Evolutionary conservation across 2,329 filamentous ascomycete genomes (phyloP).

Genomic region (Apiospora hydei): DNA sequence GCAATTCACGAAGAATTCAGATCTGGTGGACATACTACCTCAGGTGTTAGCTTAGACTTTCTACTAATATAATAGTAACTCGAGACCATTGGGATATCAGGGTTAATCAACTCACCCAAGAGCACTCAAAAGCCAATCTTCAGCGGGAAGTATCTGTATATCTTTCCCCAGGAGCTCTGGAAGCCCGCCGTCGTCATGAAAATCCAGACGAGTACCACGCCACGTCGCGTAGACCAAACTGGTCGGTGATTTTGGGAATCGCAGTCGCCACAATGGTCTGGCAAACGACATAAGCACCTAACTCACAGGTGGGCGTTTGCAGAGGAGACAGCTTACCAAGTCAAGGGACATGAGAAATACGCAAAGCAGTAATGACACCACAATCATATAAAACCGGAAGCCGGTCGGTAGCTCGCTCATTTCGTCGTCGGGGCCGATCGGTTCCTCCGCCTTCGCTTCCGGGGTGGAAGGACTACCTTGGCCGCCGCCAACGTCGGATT

Average conservation of each 20-base stretch:
- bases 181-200: constrained; percentile 43
- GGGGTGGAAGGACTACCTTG: background rate
- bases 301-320: background rate
- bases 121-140: constrained; percentile 44
- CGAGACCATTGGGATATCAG: constrained; percentile 40
- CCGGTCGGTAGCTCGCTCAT: constrained; percentile 45
- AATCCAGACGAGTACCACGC: constrained; percentile 51
- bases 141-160: constrained; percentile 43
- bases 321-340: background rate
- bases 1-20: constrained; percentile 26
- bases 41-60: constrained; percentile 49
- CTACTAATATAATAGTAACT: constrained; percentile 46
- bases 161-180: constrained; percentile 40
- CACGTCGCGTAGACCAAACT: constrained; percentile 47
- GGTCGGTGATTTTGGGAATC: constrained; percentile 42
- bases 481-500: background rate
- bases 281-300: constrained; percentile 31
- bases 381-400: constrained; percentile 47
- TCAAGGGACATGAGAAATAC: constrained; percentile 65
- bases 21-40: constrained; percentile 45
- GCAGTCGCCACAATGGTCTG: constrained; percentile 44
- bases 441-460: too few species aligned
- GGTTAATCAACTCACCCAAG: constrained; percentile 35
- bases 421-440: background rate
- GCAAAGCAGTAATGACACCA: constrained; percentile 60